Evolutionary conservation across 352 stramenopile genomes (phyloP), one percentile per base, ranked within the genome.

Genomic region (Pythium chondricola): DNA sequence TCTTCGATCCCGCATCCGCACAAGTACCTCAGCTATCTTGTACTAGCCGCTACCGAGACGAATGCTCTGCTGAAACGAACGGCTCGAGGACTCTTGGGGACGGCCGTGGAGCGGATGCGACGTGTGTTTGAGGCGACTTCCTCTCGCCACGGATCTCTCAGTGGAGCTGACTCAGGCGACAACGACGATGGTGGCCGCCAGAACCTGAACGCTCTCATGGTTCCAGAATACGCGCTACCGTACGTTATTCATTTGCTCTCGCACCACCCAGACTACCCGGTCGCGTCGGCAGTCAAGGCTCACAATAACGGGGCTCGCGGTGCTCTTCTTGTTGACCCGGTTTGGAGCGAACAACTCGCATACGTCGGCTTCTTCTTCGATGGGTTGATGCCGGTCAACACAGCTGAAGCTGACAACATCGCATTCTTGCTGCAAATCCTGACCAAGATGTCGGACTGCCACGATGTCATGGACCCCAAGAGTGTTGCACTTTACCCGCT

Each of bases 231-330:
- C 40, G 56, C 69, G 6, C 46, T 95, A 24, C 81, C 77, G 14
- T 93, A 90, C 26, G 76, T 87, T 11, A 75, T 95, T 40, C 83
- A 95, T 56, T 58, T 95, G 26, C 52, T 93, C n/a, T 72, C 79
- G 1, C 81, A 93, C 41, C 79, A 88, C 39, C 76, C 81, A 2
- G 60, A 79, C 20, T 93, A 83, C 38, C 78, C 81, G 25, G 16
- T 26, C 60, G 33, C 69, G 11, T 25, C 38, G 65, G 17, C 61
- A 63, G 26, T 62, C 30, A 61, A 71, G 62, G 16, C 29, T 58
- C 17, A 73, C 41, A 22, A 38, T 37, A 24, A 39, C 56, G 38
- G 61, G 58, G 11, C 39, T 62, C 32, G 66, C 2, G 72, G 50
- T 2, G 59, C 69, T 6, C 36, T 85, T n/a, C 35, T 71, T 0